These are phyloP conservation scores for Podila horticola DNA, from an alignment of 192 early-diverging fungal genomes.

Conservation along the genomic window DNA sequence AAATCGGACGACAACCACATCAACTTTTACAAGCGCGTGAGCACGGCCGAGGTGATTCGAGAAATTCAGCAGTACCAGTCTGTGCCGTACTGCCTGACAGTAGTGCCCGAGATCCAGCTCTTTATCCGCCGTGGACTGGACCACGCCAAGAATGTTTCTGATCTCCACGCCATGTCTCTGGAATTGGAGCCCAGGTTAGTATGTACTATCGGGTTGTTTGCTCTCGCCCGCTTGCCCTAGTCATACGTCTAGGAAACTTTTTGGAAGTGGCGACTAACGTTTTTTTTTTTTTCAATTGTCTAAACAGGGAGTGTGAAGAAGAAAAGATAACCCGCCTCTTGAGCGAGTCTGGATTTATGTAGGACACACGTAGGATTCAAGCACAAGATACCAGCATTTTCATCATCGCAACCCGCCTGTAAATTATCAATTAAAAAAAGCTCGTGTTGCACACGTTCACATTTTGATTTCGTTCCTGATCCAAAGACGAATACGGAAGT, in stretches of 20 bases:
- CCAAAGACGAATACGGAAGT: background rate
- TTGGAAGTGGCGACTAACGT: background rate
- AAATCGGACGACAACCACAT: conserved; percentile 71
- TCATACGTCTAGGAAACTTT: background rate
- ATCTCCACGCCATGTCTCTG: conserved; percentile 82
- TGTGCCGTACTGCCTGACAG: conserved; percentile 80
- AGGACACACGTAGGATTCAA: conserved; percentile 22
- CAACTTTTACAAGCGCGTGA: conserved; percentile 93
- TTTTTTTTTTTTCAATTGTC: conserved; percentile 13
- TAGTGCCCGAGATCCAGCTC: conserved; percentile 88
- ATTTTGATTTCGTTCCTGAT: background rate
- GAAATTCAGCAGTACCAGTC: conserved; percentile 95
- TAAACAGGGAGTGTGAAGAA: conserved; percentile 77
- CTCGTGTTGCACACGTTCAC: background rate
- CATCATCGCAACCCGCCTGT: background rate
- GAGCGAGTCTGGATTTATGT: conserved; percentile 83
- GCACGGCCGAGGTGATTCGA: conserved; percentile 90
- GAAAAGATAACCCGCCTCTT: conserved; percentile 82
- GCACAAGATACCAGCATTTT: too few species aligned
- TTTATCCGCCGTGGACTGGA: conserved; percentile 78
- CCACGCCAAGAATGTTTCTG: conserved; percentile 74
- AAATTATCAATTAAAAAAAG: background rate
- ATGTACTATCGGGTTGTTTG: background rate
- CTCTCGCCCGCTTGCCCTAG: background rate
- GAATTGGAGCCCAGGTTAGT: conserved; percentile 84